Evolutionary conservation across 2,329 filamentous ascomycete genomes (phyloP).

Genomic region (Byssoonygena ceratinophila): DNA sequence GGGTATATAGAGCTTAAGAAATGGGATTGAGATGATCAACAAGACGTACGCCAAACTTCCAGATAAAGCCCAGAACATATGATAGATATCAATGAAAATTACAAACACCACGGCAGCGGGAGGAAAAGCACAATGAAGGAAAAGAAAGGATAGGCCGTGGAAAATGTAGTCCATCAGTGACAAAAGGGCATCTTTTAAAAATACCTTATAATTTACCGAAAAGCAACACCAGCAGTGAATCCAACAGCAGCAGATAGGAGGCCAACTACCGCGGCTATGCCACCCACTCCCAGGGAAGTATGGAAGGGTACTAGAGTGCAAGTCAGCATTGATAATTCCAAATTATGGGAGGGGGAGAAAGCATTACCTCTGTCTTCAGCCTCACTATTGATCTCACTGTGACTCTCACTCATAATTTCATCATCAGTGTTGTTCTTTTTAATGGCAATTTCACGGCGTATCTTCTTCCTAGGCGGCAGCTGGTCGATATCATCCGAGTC

Average conservation of each 20-base stretch:
- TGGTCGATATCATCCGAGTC: background rate
- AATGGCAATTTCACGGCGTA: background rate
- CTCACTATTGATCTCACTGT: background rate
- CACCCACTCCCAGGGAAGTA: background rate
- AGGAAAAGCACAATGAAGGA: background rate
- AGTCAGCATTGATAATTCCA: background rate
- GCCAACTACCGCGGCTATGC: background rate
- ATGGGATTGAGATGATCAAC: no score
- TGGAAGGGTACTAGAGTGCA: background rate
- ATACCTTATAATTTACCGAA: background rate
- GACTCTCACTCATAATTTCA: background rate
- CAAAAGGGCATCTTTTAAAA: no score
- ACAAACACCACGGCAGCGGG: no score
- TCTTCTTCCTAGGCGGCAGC: background rate
- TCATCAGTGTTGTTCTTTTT: background rate
- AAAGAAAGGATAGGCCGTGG: no score
- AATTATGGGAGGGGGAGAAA: background rate
- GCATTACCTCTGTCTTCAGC: background rate
- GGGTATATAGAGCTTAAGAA: no score
- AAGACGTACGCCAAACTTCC: no score
- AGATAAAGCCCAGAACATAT: no score
- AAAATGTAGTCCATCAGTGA: no score
- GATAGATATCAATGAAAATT: no score
- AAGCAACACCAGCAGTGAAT: background rate
- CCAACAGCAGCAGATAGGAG: background rate